Conservation (phyloP, 139 green algal genomes). For the Gonium pectorale region DNA sequence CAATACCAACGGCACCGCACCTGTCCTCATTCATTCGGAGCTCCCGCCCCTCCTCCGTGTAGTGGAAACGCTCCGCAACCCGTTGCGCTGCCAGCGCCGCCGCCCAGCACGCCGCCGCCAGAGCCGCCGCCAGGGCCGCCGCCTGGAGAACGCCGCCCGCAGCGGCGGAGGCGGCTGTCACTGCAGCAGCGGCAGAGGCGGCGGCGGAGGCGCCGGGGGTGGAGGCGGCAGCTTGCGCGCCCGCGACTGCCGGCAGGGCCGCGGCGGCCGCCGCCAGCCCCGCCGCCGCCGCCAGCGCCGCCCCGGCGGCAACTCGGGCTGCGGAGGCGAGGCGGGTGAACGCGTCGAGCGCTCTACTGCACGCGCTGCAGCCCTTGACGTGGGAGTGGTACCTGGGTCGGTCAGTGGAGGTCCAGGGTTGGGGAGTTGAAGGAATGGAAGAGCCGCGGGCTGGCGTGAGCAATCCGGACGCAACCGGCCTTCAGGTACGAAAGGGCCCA, state of each 20-base stretch:
- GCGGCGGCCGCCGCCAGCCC: background rate
- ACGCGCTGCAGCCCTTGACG: conserved; percentile 20
- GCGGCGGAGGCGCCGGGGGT: background rate
- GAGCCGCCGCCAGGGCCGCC: background rate
- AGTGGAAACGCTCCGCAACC: background rate
- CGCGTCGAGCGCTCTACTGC: conserved; percentile 9
- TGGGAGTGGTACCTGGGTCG: conserved; percentile 19
- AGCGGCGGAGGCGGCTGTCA: background rate
- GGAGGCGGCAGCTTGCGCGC: background rate
- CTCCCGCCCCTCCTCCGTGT: conserved; percentile 24
- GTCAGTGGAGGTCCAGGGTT: background rate
- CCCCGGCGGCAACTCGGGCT: background rate
- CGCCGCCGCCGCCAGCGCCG: background rate
- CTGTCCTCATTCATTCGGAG: conserved; percentile 15
- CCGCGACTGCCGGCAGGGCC: too few species aligned
- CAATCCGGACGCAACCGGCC: too few species aligned
- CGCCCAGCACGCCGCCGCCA: background rate
- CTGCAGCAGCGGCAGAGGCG: background rate
- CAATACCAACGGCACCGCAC: background rate
- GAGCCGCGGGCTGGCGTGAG: too few species aligned
- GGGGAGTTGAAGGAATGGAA: background rate
- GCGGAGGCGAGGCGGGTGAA: background rate
- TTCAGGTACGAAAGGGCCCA: too few species aligned
- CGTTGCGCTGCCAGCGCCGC: background rate
- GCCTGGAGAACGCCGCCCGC: background rate